Evolutionary conservation across 1,284 basidiomycete species (phyloP).

Genomic region (Chondrostereum purpureum): DNA sequence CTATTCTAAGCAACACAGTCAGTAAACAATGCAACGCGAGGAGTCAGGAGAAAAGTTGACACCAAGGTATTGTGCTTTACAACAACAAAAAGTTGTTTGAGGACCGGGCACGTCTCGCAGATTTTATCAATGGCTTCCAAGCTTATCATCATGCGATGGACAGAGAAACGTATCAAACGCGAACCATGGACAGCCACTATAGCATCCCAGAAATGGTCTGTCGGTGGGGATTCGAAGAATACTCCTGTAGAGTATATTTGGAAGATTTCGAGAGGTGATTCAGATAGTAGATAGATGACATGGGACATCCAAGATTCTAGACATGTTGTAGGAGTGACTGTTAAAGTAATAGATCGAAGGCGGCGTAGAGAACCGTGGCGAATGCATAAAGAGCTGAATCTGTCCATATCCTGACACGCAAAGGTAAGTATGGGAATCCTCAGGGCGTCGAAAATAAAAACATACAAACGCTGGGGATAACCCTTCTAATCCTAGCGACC

Average conservation of each 20-base stretch:
- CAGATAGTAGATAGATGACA: constrained; percentile 37
- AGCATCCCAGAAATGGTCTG: constrained; percentile 42
- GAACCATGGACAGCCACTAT: constrained; percentile 44
- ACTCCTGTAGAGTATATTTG: constrained; percentile 53
- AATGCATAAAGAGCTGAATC: constrained; percentile 35
- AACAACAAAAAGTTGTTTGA: constrained; percentile 60
- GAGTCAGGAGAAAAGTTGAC: constrained; percentile 14
- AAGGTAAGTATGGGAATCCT: constrained; percentile 4
- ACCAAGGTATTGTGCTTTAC: constrained; percentile 43
- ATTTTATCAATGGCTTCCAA: constrained; percentile 44
- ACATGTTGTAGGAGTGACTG: constrained; percentile 20
- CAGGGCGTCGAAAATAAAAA: background rate
- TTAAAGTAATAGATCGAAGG: constrained; percentile 55
- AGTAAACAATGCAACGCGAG: constrained; percentile 4
- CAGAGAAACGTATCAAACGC: constrained; percentile 50
- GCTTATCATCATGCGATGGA: constrained; percentile 55
- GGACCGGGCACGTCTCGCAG: constrained; percentile 40
- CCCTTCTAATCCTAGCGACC: constrained; percentile 55
- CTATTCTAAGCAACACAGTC: constrained; percentile 27
- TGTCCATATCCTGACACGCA: constrained; percentile 39
- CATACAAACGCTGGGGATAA: background rate
- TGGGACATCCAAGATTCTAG: constrained; percentile 36
- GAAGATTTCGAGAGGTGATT: constrained; percentile 43
- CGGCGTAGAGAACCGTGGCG: constrained; percentile 29
- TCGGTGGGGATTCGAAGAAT: constrained; percentile 20